Percentiles rank a stretch among this genome's conserved stretches.
phyloP scores from a whole-genome alignment of 805 yeast genomes.

The Kluyveromyces aestuarii region DNA sequence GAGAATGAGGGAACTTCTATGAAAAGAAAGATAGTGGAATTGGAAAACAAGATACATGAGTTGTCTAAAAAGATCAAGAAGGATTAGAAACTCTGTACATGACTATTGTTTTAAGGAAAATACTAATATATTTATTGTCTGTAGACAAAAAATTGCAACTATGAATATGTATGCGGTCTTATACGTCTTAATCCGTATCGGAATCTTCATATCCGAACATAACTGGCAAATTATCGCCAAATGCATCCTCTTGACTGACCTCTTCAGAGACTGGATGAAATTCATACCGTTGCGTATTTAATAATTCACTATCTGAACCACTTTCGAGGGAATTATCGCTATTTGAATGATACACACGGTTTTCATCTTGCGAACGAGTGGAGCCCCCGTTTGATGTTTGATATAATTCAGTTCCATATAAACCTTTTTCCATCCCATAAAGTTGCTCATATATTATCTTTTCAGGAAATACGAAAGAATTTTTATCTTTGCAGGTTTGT shows the following conservation, averaged over 20 bases:
- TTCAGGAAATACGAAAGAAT: slow-evolving; percentile 14
- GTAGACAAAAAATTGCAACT: not conserved
- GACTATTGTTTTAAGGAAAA: not conserved
- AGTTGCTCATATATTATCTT: slow-evolving; percentile 17
- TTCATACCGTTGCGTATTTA: not conserved
- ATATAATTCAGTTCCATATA: slow-evolving; percentile 5
- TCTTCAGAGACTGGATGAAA: slow-evolving; percentile 1
- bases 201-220: slow-evolving; percentile 1
- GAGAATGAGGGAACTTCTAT: slow-evolving; percentile 2
- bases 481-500: slow-evolving; percentile 12
- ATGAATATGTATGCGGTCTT: not conserved
- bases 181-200: not conserved
- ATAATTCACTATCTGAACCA: not conserved
- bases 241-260: not conserved
- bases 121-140: not conserved
- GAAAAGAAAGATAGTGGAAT: slow-evolving; percentile 15
- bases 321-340: not conserved
- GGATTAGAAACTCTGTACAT: not conserved
- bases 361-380: not conserved
- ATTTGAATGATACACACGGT: not conserved
- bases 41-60: slow-evolving; percentile 10
- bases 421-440: slow-evolving; percentile 13
- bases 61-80: slow-evolving; percentile 4
- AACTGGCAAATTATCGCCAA: not conserved
- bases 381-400: not conserved